Evolutionary conservation across 164 flowering plant genomes (phyloP).

Genomic region (Aristolochia californica): DNA sequence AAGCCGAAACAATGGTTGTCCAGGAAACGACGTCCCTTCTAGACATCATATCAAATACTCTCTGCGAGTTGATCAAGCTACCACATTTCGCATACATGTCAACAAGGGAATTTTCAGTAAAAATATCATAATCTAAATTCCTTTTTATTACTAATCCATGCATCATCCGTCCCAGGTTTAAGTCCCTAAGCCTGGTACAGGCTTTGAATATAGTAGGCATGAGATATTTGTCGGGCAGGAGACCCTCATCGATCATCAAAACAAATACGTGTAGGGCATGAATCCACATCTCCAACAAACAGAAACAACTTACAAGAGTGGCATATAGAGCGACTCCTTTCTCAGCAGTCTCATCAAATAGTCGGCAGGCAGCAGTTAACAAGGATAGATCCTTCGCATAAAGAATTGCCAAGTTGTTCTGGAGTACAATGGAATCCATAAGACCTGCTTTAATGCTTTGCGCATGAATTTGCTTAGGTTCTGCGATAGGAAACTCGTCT

Average conservation of each 20-base stretch:
- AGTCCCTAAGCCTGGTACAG: slow-evolving; percentile 20
- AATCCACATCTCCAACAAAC: slow-evolving; percentile 25
- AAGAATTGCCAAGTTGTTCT: slow-evolving; percentile 17
- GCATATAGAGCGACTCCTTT: slow-evolving; percentile 22
- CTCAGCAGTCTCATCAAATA: slow-evolving; percentile 30
- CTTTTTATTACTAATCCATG: slow-evolving; percentile 37
- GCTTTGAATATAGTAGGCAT: slow-evolving; percentile 42
- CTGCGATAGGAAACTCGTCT: slow-evolving; percentile 4
- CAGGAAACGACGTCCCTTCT: slow-evolving; percentile 42
- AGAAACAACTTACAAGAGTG: slow-evolving; percentile 28
- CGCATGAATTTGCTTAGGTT: slow-evolving; percentile 28
- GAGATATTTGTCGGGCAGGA: slow-evolving; percentile 36
- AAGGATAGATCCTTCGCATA: slow-evolving; percentile 15
- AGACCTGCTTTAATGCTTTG: slow-evolving; percentile 22
- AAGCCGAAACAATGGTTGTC: slow-evolving; percentile 37
- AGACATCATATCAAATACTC: slow-evolving; percentile 30
- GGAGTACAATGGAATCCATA: slow-evolving; percentile 7
- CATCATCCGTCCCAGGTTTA: slow-evolving; percentile 26
- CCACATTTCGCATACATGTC: slow-evolving; percentile 40
- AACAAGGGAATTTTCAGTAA: slow-evolving; percentile 39
- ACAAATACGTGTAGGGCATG: slow-evolving; percentile 21
- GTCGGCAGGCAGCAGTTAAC: slow-evolving; percentile 23
- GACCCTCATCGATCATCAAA: slow-evolving; percentile 32
- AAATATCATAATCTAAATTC: slow-evolving; percentile 23
- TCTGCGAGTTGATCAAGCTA: slow-evolving; percentile 18